These are phyloP conservation scores for Psilocybe cubensis DNA, from an alignment of 768 basidiomycete species.

Conservation along the genomic window DNA sequence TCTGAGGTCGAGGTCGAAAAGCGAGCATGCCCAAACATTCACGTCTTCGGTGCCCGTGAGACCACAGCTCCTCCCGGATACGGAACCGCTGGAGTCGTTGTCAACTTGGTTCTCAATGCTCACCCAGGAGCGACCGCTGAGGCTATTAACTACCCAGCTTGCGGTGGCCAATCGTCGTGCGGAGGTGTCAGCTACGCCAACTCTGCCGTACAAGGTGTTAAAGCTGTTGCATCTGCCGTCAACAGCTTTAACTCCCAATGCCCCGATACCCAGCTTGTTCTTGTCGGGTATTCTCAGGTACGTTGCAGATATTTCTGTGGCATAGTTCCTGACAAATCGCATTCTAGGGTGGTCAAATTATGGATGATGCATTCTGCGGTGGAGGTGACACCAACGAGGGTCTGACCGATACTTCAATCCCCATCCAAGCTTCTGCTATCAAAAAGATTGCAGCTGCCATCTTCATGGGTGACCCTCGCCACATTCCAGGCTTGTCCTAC, in stretches of 20 bases:
- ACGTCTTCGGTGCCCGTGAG: slow-evolving; percentile 38
- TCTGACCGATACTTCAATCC: slow-evolving; percentile 30
- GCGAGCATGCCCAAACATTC: slow-evolving; percentile 32
- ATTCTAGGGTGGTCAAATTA: slow-evolving; percentile 34
- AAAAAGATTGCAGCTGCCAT: slow-evolving; percentile 37
- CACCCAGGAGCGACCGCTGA: slow-evolving; percentile 33
- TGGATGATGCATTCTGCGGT: slow-evolving; percentile 37
- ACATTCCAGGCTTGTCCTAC: slow-evolving; percentile 33
- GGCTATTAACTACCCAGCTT: slow-evolving; percentile 39
- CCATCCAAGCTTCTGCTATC: slow-evolving; percentile 29
- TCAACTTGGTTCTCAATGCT: slow-evolving; percentile 28
- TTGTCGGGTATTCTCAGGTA: slow-evolving; percentile 38
- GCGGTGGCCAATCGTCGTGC: slow-evolving; percentile 35
- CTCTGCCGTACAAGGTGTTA: slow-evolving; percentile 31
- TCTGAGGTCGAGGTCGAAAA: slow-evolving; percentile 15
- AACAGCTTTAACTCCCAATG: slow-evolving; percentile 35
- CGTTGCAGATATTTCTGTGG: not conserved
- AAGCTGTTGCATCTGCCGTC: slow-evolving; percentile 32
- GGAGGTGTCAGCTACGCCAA: slow-evolving; percentile 35
- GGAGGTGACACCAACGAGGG: slow-evolving; percentile 36
- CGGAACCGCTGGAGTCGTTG: slow-evolving; percentile 32
- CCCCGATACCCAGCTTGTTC: slow-evolving; percentile 32
- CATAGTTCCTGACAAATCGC: not conserved
- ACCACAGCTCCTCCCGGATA: slow-evolving; percentile 34
- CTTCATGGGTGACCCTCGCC: slow-evolving; percentile 37